A percentile compares a stretch with the other conserved stretches of the same genome.
Conservation (phyloP, 495 filamentous ascomycete genomes). For the Aspergillus panamensis region DNA sequence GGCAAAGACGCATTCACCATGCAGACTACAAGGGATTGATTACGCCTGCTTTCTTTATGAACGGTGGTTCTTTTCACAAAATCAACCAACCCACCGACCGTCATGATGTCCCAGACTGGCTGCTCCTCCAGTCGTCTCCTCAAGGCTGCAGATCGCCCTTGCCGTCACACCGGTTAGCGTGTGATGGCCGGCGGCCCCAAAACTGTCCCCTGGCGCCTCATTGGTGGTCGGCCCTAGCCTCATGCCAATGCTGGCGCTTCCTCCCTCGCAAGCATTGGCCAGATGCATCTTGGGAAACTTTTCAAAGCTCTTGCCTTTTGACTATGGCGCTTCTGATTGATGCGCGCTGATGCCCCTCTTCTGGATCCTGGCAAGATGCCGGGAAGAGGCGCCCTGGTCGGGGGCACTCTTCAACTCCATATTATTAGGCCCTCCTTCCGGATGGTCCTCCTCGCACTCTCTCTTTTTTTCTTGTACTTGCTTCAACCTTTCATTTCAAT, state of each 20-base stretch:
- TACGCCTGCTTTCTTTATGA: not conserved
- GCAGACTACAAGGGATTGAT: not conserved
- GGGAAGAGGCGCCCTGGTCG: slow-evolving; percentile 1
- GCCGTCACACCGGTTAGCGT: slow-evolving; percentile 43
- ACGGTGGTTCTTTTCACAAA: not conserved
- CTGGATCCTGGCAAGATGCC: slow-evolving; percentile 26
- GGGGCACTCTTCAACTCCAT: slow-evolving; percentile 14
- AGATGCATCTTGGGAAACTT: slow-evolving; percentile 39
- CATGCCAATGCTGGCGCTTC: slow-evolving; percentile 38
- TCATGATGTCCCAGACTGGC: not conserved
- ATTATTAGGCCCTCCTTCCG: slow-evolving; percentile 16
- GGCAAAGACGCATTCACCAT: not conserved
- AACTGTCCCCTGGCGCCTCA: slow-evolving; percentile 23
- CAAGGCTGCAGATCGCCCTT: slow-evolving; percentile 34
- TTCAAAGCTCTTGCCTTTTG: slow-evolving; percentile 19
- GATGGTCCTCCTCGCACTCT: slow-evolving; percentile 16
- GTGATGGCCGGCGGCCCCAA: slow-evolving; percentile 36
- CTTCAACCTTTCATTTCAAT: slow-evolving; percentile 20
- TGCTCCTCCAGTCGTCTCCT: slow-evolving; percentile 2
- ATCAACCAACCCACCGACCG: not conserved
- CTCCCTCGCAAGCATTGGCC: slow-evolving; percentile 38
- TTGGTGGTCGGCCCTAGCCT: slow-evolving; percentile 32
- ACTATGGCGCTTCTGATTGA: slow-evolving; percentile 28
- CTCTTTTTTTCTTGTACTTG: slow-evolving; percentile 9
- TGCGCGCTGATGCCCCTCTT: slow-evolving; percentile 28